These are phyloP conservation scores for Fusarium liriodendri DNA, from an alignment of 2,329 filamentous ascomycete species.

Conservation along the genomic window DNA sequence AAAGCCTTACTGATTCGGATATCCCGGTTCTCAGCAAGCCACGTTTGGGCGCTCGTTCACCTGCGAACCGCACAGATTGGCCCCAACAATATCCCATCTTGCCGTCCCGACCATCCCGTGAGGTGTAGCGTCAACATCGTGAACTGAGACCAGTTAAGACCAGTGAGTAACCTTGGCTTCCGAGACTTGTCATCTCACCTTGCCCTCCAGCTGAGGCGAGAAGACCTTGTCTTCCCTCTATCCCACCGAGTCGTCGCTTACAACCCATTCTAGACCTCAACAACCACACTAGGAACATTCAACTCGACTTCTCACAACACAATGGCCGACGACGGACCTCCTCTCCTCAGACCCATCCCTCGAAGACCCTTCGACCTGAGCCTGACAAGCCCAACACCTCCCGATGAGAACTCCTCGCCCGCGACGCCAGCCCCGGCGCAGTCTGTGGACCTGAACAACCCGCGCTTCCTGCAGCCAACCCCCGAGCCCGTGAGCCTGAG, in stretches of 20 bases:
- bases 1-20: slow-evolving; percentile 18
- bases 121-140: slow-evolving; percentile 7
- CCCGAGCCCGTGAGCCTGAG: slow-evolving; percentile 58
- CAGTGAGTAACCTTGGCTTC: slow-evolving; percentile 27
- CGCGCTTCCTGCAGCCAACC: slow-evolving; percentile 54
- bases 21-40: slow-evolving; percentile 33
- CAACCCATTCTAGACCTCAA: background rate
- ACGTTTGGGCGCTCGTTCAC: slow-evolving; percentile 29
- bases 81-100: slow-evolving; percentile 20
- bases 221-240: background rate
- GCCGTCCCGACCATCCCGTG: background rate
- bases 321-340: slow-evolving; percentile 60
- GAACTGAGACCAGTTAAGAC: slow-evolving; percentile 10
- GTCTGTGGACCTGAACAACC: slow-evolving; percentile 46
- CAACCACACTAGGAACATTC: background rate
- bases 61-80: slow-evolving; percentile 17
- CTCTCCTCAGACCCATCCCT: slow-evolving; percentile 75
- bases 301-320: background rate
- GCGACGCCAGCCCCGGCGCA: slow-evolving; percentile 35
- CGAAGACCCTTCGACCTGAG: slow-evolving; percentile 76
- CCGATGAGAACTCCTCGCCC: slow-evolving; percentile 47
- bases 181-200: slow-evolving; percentile 23
- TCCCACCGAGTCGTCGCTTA: background rate
- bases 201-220: slow-evolving; percentile 7
- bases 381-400: slow-evolving; percentile 59